Evolutionary conservation across 306 rosid species (phyloP).

Genomic region (Gillenia trifoliata): DNA sequence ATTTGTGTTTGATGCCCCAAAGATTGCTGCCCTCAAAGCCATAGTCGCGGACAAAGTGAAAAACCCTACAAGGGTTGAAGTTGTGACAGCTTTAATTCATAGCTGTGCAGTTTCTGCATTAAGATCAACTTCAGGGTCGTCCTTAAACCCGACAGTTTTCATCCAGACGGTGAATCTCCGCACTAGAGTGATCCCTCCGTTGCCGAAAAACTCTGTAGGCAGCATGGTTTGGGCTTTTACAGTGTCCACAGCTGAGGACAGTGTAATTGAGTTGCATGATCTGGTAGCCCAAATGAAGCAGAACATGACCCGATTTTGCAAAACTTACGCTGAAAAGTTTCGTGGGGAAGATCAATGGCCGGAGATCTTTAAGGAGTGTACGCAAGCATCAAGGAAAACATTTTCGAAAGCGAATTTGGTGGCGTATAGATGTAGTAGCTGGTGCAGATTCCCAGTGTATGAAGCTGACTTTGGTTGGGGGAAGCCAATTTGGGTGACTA

Average conservation of each 20-base stretch:
- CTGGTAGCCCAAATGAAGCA: slow-evolving; percentile 25
- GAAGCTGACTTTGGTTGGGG: slow-evolving; percentile 38
- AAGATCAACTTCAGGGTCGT: no score
- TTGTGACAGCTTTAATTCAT: slow-evolving; percentile 33
- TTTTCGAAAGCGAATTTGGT: not conserved
- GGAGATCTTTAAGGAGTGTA: slow-evolving; percentile 1
- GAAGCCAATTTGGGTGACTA: slow-evolving; percentile 19
- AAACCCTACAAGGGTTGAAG: slow-evolving; percentile 38
- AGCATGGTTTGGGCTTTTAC: no score
- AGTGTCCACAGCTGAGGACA: no score
- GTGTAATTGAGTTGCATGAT: slow-evolving; percentile 10
- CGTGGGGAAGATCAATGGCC: slow-evolving; percentile 7
- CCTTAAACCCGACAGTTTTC: no score
- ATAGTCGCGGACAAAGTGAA: slow-evolving; percentile 10
- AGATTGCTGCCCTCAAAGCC: slow-evolving; percentile 28
- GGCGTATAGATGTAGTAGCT: slow-evolving; percentile 17
- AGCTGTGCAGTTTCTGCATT: slow-evolving; percentile 19
- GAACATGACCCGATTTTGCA: not conserved
- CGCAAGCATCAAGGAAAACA: not conserved
- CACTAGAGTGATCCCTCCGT: no score
- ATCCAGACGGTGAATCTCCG: no score
- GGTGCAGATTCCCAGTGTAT: slow-evolving; percentile 27
- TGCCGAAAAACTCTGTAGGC: no score
- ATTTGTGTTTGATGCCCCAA: slow-evolving; percentile 29
- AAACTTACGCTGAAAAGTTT: not conserved